phyloP scores from a whole-genome alignment of 495 filamentous ascomycete genomes.

The Bathelium albidoporum region DNA sequence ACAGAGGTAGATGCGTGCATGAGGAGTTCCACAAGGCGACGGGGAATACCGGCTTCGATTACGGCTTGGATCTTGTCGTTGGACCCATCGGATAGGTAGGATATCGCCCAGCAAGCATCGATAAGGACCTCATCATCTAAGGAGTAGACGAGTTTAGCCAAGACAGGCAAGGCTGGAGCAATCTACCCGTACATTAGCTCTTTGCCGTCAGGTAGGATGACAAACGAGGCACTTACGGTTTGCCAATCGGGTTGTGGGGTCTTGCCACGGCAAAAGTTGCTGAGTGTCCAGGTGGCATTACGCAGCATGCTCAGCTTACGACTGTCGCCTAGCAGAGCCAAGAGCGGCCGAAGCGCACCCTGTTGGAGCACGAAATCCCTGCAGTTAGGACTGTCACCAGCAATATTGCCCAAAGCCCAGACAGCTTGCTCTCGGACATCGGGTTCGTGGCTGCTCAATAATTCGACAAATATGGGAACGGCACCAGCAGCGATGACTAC shows the following conservation, averaged over 20 bases:
- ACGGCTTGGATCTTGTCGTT: conserved; percentile 99
- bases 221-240: conserved; percentile 52
- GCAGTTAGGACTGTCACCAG: conserved; percentile 94
- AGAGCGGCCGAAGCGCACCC: conserved; percentile 81
- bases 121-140: conserved; percentile 98
- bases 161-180: conserved; percentile 86
- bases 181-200: conserved; percentile 50
- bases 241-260: conserved; percentile 97
- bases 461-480: conserved; percentile 96
- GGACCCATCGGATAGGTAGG: conserved; percentile 95
- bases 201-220: neutral
- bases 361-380: conserved; percentile 86
- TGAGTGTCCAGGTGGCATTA: conserved; percentile 98
- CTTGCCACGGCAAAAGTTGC: conserved; percentile 99
- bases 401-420: conserved; percentile 98
- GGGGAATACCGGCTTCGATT: conserved; percentile 95
- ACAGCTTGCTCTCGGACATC: conserved; percentile 98
- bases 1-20: conserved; percentile 99
- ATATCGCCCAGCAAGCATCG: conserved; percentile 99
- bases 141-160: conserved; percentile 95
- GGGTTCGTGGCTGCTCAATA: conserved; percentile 88
- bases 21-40: conserved; percentile 90
- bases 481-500: conserved; percentile 98
- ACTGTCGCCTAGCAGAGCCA: conserved; percentile 86
- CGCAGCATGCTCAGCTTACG: conserved; percentile 98